These are phyloP conservation scores for Puccinia hordei DNA, from an alignment of 1,284 basidiomycete species.

Conservation along the genomic window DNA sequence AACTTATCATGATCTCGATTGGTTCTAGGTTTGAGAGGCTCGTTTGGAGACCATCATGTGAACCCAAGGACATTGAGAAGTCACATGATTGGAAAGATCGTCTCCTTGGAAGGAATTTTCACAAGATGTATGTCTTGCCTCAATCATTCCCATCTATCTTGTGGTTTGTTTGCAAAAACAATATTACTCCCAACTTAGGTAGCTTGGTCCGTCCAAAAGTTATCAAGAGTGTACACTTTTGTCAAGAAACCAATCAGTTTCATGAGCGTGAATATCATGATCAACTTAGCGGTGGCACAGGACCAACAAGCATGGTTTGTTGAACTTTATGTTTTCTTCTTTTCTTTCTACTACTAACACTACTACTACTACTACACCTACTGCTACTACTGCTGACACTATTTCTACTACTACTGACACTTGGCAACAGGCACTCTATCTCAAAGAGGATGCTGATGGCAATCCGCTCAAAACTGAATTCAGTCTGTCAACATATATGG, in stretches of 20 bases:
- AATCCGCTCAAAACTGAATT: constrained; percentile 87
- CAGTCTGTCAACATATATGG: constrained; percentile 86
- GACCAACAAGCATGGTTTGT: constrained; percentile 64
- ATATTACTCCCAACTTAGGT: constrained; percentile 68
- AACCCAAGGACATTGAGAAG: constrained; percentile 90
- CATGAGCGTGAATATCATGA: constrained; percentile 95
- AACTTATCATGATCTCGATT: not conserved
- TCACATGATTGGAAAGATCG: too few relatives aligned
- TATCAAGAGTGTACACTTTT: too few relatives aligned
- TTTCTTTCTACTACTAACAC: too few relatives aligned
- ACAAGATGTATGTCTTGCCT: too few relatives aligned
- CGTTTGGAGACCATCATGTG: constrained; percentile 98
- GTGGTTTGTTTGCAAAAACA: constrained; percentile 89
- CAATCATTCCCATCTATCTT: too few relatives aligned
- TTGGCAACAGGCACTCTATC: too few relatives aligned
- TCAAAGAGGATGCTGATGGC: constrained; percentile 85
- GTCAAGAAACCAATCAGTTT: too few relatives aligned
- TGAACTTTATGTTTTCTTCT: constrained; percentile 63
- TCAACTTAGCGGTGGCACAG: constrained; percentile 73
- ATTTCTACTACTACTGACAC: constrained; percentile 44
- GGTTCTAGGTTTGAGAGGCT: constrained; percentile 88
- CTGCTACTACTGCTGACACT: constrained; percentile 46
- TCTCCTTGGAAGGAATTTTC: too few relatives aligned
- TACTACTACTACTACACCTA: constrained; percentile 52
- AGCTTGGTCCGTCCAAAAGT: constrained; percentile 98